These are phyloP conservation scores for Trichophyton rubrum DNA, from an alignment of 2,329 filamentous ascomycete genomes.

Conservation along the genomic window DNA sequence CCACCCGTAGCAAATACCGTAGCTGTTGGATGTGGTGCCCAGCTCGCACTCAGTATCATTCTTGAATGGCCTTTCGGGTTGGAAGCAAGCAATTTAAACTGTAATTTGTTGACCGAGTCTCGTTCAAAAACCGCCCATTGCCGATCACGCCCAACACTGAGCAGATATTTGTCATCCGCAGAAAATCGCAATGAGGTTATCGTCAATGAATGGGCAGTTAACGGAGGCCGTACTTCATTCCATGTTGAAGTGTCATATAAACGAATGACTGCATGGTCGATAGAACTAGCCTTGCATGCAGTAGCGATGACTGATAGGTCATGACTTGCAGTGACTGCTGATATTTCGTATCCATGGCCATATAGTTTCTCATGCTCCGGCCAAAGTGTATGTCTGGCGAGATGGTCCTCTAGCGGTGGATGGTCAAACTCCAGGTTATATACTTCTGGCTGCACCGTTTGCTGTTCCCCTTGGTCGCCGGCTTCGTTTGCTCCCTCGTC, in stretches of 20 bases:
- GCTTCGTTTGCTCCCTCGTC: conserved; percentile 34
- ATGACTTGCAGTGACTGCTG: conserved; percentile 65
- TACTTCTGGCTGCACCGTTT: conserved; percentile 25
- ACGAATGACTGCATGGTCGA: conserved; percentile 88
- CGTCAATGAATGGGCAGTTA: conserved; percentile 77
- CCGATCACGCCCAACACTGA: conserved; percentile 83
- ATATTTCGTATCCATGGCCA: conserved; percentile 95
- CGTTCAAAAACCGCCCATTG: conserved; percentile 77
- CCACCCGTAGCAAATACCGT: conserved; percentile 72
- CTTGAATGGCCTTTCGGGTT: conserved; percentile 78
- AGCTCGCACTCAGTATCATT: conserved; percentile 84
- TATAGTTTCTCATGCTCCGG: conserved; percentile 94
- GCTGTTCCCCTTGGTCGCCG: conserved; percentile 19
- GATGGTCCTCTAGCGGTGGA: conserved; percentile 78
- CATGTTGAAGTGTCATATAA: conserved; percentile 77
- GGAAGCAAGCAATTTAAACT: conserved; percentile 48
- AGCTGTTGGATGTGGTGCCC: conserved; percentile 47
- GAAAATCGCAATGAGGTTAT: conserved; percentile 75
- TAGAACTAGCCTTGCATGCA: conserved; percentile 80
- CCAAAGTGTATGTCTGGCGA: conserved; percentile 85
- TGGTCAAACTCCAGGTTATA: conserved; percentile 53
- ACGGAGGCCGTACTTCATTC: conserved; percentile 73
- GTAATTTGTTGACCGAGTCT: conserved; percentile 23
- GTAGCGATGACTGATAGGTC: conserved; percentile 70
- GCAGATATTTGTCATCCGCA: conserved; percentile 55